Evolutionary conservation across 2,329 filamentous ascomycete genomes (phyloP), one percentile per base, ranked within the genome.

Genomic region (Raffaelea ambrosiae): DNA sequence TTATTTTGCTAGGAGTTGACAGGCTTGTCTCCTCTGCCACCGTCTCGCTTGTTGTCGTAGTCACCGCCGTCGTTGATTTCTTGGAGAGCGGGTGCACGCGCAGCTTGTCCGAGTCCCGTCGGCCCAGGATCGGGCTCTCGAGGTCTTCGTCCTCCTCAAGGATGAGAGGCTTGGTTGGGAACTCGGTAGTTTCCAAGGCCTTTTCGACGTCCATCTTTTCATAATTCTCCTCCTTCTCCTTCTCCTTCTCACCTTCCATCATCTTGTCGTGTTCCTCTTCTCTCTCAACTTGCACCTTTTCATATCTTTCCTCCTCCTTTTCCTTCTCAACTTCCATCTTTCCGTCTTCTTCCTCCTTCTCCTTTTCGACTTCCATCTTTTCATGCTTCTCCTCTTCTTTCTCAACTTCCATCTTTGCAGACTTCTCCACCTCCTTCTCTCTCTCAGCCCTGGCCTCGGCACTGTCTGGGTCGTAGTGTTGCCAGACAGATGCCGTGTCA

Each of bases 61-160:
- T 31, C 44, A 2, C n/a, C 5, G 33, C 20, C 2, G 29, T 14
- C 19, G 3, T 33, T n/a, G 44, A 47, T 33, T 48, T 51, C 47
- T 54, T 52, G 21, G 49, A 14, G 38, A 50, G 41, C 9, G 46
- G 54, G 31, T 11, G 40, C 22, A 43, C 51, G 20, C 47, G 48
- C 40, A 44, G 40, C 45, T 48, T 57, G 50, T 63, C 58, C 4
- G 60, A 63, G 44, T 62, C 56, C 45, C 60, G 59, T 1, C 61
- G 57, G n/a, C 59, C 59, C 35, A 63, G 57, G 14, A 57, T 46
- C 4, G 58, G 57, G 47, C 58, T 59, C 47, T 58, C 58, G 23
- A 55, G 19, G 40, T 54, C 52, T 43, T 57, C 49, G 40, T 43
- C 49, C 14, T 54, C 52, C 29, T 52, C 23, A 19, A 8, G 14